phyloP scores from a whole-genome alignment of 2,329 filamentous ascomycete species.

The Colletotrichum endophyticum region DNA sequence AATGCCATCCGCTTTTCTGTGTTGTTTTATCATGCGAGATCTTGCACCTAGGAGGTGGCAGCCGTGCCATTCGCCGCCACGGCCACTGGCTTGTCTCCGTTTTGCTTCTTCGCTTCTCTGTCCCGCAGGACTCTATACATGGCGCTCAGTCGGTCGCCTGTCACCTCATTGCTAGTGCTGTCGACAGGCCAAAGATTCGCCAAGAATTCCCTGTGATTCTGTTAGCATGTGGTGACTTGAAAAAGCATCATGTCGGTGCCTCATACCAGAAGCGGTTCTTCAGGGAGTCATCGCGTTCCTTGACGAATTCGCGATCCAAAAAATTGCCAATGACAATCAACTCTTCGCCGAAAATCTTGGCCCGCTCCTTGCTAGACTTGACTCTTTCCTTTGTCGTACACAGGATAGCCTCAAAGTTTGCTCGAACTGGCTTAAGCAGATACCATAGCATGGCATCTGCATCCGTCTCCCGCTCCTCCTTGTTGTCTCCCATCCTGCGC shows the following conservation, averaged over 20 bases:
- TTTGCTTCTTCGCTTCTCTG: conserved; percentile 31
- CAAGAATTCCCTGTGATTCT: conserved; percentile 43
- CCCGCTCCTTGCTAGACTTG: conserved; percentile 65
- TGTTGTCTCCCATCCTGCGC: conserved; percentile 52
- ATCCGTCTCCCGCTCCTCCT: conserved; percentile 50
- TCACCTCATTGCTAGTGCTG: conserved; percentile 47
- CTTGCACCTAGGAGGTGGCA: conserved; percentile 13
- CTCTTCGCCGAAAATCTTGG: conserved; percentile 65
- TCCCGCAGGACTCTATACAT: conserved; percentile 47
- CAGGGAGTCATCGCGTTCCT: conserved; percentile 40
- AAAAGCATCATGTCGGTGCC: not conserved
- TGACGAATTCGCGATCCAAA: conserved; percentile 44
- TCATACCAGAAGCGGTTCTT: conserved; percentile 25
- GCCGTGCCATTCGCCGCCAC: conserved; percentile 20
- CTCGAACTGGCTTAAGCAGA: conserved; percentile 61
- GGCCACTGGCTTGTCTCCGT: conserved; percentile 3
- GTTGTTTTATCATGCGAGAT: conserved; percentile 4
- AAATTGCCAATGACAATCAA: conserved; percentile 68
- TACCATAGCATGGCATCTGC: conserved; percentile 54
- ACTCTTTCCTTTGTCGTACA: conserved; percentile 67
- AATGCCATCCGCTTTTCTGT: not conserved
- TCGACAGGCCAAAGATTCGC: conserved; percentile 52
- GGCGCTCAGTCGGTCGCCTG: conserved; percentile 46
- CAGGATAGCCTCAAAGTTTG: conserved; percentile 64
- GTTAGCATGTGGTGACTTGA: not conserved